phyloP scores from a whole-genome alignment of 2,329 filamentous ascomycete genomes.

The Sphaerulina populicola region DNA sequence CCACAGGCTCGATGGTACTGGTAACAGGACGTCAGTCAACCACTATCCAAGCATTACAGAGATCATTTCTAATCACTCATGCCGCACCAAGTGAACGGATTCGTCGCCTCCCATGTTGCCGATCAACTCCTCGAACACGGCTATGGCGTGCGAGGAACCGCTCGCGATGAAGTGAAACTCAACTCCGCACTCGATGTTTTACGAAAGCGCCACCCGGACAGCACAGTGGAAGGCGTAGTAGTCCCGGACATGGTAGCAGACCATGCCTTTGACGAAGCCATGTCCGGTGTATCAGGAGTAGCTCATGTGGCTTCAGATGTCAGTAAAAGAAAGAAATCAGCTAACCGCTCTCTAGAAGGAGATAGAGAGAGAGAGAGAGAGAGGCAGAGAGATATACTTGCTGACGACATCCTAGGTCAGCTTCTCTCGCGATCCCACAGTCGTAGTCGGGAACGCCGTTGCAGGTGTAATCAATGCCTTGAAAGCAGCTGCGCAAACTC shows the following conservation, averaged over 20 bases:
- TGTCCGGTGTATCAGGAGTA: background rate
- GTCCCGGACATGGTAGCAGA: background rate
- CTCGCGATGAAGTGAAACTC: slow-evolving; percentile 1
- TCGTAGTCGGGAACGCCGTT: background rate
- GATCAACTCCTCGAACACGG: slow-evolving; percentile 3
- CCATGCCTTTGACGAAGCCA: background rate
- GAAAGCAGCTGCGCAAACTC: background rate
- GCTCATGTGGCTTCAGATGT: slow-evolving; percentile 4
- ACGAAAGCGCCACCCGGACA: background rate
- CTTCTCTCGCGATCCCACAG: background rate
- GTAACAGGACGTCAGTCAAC: background rate
- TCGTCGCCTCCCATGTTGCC: background rate
- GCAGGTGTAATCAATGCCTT: slow-evolving; percentile 1
- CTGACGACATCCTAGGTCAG: background rate
- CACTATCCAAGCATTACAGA: background rate
- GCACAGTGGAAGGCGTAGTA: background rate
- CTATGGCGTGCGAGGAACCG: slow-evolving; percentile 4
- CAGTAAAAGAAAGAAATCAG: too few species aligned
- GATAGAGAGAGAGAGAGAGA: too few species aligned
- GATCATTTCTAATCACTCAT: background rate
- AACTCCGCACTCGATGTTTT: background rate
- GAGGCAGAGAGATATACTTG: too few species aligned
- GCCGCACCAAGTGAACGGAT: slow-evolving; percentile 24
- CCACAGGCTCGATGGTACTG: background rate
- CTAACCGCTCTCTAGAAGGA: too few species aligned